Base-by-base conservation (phyloP, 208 protist genomes). In the Trypanosoma melophagium region DNA sequence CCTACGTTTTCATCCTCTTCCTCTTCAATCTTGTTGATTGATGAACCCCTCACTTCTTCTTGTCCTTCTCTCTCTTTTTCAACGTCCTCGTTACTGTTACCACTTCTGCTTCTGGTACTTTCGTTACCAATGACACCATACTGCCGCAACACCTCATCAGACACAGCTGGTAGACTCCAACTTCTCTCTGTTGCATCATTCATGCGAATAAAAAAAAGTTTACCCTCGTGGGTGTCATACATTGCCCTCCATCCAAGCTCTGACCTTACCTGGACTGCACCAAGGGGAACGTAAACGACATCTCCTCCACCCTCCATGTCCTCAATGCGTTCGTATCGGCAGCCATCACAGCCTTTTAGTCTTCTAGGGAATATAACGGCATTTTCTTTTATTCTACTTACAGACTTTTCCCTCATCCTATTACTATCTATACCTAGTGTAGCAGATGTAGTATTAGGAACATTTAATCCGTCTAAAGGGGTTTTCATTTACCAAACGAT, bases 161-260 rank as follows among this genome's bases (percentile, higher is more conserved):
- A 7, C 12, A 52, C 24, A 2, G 22, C 13, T 12, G 68, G 51
- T 14, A 66, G 14, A 17, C 59, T 35, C 58, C 59, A 59, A 17
- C 28, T 60, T 22, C 56, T 58, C 8, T 60, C 28, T 1, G 58
- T 44, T 12, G 53, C 40, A 50, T 74, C 60, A 19, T 13, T 57
- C 25, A 59, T 16, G 17, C 45, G 42, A 59, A 61, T 52, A 45
- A 66, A 66, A 35, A 41, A 74, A 3, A 56, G 24, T 25, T 57
- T 25, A 16, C 40, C 16, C 47, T 66, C 50, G 10, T 50, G 28
- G 7, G 16, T 16, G 12, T 74, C 60, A 24, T 67, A 45, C 14
- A 60, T 74, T 5, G 69, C 41, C 17, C 22, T 31, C 59, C 69
- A 66, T 44, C 60, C 61, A 13, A 61, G 38, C n/a, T 24, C 65